Base-by-base conservation (phyloP, 2,329 filamentous ascomycete genomes). In the Lojkania enalia region DNA sequence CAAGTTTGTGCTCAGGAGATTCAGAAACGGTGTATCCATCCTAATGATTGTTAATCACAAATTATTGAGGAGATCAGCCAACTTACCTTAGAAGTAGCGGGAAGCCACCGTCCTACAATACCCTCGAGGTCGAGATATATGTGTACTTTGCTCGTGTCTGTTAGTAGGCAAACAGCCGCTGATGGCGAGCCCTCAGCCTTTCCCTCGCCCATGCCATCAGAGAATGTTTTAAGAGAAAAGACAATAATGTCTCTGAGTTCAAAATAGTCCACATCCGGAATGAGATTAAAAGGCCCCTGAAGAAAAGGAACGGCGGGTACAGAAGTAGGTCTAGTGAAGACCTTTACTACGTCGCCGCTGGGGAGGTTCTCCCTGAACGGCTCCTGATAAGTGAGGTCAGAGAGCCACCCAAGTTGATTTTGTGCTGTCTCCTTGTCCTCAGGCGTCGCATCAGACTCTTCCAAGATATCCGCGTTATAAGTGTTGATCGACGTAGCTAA, bases 401-500 rank as follows among this genome's bases (percentile, higher is more conserved):
- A 71, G 3, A 85, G 71, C 82, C 82, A 86, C 36, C 77, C 74
- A 42, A 78, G 75, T 55, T 85, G 83, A 48, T 82, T 80, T 20
- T 78, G 73, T 20, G 70, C 70, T 9, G 71, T 74, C 27, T 57
- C 48, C 49, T 64, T 25, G 37, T 70, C 56, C 67, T 67, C 55
- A 12, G 78, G 71, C 29, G 77, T 70, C 35, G 77, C 74, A 13
- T 49, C 41, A 3, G 44, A 35, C 15, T 64, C 52, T 18, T 69
- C 63, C 4, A 62, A 55, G 15, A 62, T 38, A 30, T 64, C 56
- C 13, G 53, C 56, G 35, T 64, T 58, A 52, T 88, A 90, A 29
- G 88, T 84, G 19, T 95, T 84, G 45, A 95, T 87, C 6, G 87
- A 87, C 1, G 92, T 85, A 1, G 88, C 89, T 16, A 96, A 77